phyloP scores from a whole-genome alignment of 192 early-diverging fungal genomes.

The Rhizophlyctis rosea region DNA sequence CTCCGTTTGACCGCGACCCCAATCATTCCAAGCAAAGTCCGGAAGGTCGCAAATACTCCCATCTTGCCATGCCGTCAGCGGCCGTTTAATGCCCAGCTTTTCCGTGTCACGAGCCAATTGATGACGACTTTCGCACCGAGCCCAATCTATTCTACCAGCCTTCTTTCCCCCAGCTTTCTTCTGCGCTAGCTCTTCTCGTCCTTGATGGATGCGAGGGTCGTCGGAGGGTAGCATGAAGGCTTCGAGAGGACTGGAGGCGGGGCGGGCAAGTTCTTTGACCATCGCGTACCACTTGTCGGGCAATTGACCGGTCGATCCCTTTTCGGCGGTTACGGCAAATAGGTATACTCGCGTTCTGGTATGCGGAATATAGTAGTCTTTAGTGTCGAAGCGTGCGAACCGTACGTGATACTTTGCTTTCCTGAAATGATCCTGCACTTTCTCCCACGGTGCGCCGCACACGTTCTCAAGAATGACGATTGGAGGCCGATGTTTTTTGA shows the following conservation, averaged over 20 bases:
- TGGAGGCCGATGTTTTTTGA: slow-evolving; percentile 34
- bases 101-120: slow-evolving; percentile 31
- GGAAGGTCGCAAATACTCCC: slow-evolving; percentile 31
- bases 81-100: slow-evolving; percentile 34
- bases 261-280: slow-evolving; percentile 26
- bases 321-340: slow-evolving; percentile 23
- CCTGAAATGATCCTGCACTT: slow-evolving; percentile 20
- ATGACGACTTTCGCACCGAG: slow-evolving; percentile 42
- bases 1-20: slow-evolving; percentile 37
- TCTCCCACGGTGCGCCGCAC: slow-evolving; percentile 35
- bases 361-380: slow-evolving; percentile 48
- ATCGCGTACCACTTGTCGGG: slow-evolving; percentile 29
- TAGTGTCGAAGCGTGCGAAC: slow-evolving; percentile 35
- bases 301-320: neutral
- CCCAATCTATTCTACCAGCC: slow-evolving; percentile 33
- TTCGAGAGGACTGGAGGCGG: slow-evolving; percentile 37
- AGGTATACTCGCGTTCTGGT: slow-evolving; percentile 46
- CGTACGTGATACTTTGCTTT: slow-evolving; percentile 29
- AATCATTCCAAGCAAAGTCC: slow-evolving; percentile 40
- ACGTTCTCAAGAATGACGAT: slow-evolving; percentile 49
- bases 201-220: slow-evolving; percentile 41
- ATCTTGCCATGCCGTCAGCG: slow-evolving; percentile 42
- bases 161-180: slow-evolving; percentile 3
- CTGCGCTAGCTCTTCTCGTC: slow-evolving; percentile 25
- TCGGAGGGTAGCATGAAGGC: slow-evolving; percentile 40